phyloP scores from a whole-genome alignment of 2,329 filamentous ascomycete species.

The Fusarium pseudoanthophilum region DNA sequence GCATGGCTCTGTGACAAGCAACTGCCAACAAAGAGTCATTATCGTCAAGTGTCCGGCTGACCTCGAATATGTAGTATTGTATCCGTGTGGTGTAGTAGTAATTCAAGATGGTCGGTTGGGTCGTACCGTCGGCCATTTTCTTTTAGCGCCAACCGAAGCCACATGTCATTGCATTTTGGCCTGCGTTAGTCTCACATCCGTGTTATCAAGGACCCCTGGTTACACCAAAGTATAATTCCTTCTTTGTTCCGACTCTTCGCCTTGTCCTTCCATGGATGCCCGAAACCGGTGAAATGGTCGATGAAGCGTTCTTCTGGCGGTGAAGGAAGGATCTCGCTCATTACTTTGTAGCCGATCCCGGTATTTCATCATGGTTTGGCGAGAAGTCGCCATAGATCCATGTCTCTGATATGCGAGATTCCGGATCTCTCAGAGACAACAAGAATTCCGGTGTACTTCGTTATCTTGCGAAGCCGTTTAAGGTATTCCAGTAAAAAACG shows the following conservation, averaged over 20 bases:
- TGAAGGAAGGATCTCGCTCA: constrained; percentile 9
- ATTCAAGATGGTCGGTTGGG: constrained; percentile 1
- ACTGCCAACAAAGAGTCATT: background rate
- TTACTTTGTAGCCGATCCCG: background rate
- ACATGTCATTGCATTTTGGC: constrained; percentile 31
- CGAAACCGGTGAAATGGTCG: constrained; percentile 5
- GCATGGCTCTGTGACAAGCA: background rate
- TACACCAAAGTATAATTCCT: constrained; percentile 12
- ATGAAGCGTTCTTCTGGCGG: constrained; percentile 19
- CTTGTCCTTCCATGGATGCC: constrained; percentile 5
- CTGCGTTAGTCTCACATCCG: constrained; percentile 30
- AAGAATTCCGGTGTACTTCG: background rate
- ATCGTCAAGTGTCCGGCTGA: background rate
- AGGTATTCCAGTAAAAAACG: background rate
- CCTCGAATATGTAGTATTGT: background rate
- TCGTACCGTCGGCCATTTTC: constrained; percentile 31
- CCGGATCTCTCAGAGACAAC: background rate
- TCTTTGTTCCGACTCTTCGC: constrained; percentile 12
- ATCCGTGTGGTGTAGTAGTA: background rate
- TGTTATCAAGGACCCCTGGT: constrained; percentile 25
- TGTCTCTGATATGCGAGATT: background rate
- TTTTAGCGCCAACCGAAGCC: constrained; percentile 32
- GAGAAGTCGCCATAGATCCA: constrained; percentile 16
- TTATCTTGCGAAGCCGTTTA: background rate
- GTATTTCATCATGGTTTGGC: constrained; percentile 16